phyloP scores from a whole-genome alignment of 306 rosid species.

The Acacia melanoxylon region DNA sequence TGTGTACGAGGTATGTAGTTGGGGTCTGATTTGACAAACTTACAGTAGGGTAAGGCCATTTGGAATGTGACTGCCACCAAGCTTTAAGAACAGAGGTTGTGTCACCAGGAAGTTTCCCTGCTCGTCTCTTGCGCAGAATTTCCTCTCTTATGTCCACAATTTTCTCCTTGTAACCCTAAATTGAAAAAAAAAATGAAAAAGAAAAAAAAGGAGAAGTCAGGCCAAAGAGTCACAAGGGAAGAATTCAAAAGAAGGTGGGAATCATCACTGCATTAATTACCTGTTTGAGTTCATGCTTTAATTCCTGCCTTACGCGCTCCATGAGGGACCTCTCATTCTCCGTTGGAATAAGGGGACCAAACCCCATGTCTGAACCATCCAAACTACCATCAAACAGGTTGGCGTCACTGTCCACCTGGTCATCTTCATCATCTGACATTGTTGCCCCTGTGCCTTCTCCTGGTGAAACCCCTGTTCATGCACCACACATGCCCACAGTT shows the following conservation, averaged over 20 bases:
- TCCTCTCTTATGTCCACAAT: conserved; percentile 97
- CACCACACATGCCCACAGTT: conserved; percentile 25
- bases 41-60: conserved; percentile 99
- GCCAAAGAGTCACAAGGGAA: conserved; percentile 12
- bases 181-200: neutral
- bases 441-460: conserved; percentile 99
- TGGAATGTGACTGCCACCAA: conserved; percentile 98
- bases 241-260: neutral
- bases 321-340: conserved; percentile 96
- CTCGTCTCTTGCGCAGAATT: conserved; percentile 96
- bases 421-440: conserved; percentile 97
- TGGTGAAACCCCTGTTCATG: conserved; percentile 79
- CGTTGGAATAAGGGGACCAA: conserved; percentile 96
- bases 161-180: conserved; percentile 91
- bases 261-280: conserved; percentile 38
- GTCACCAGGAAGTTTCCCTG: conserved; percentile 99
- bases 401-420: conserved; percentile 81
- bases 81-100: conserved; percentile 92
- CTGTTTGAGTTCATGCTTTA: conserved; percentile 93
- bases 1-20: neutral
- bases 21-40: conserved; percentile 31
- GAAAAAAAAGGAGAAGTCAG: neutral
- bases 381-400: conserved; percentile 79
- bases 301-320: conserved; percentile 97
- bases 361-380: conserved; percentile 92